Base-by-base conservation (phyloP, 1,284 basidiomycete genomes). In the Pseudozyma pruni region DNA sequence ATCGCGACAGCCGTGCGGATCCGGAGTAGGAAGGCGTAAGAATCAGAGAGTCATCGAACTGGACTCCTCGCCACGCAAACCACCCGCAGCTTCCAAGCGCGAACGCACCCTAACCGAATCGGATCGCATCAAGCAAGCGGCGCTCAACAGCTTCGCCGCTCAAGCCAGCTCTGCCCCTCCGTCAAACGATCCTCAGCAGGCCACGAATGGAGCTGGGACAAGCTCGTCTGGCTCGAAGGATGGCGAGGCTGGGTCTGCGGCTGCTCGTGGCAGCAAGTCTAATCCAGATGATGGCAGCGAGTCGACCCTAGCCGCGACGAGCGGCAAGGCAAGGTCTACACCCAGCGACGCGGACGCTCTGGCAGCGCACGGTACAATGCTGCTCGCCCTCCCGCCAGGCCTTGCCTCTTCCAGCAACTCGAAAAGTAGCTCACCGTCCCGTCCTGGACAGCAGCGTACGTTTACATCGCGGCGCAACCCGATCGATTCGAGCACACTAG, bases 61-160 rank as follows among this genome's bases (percentile, higher is more conserved):
- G 1, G 58, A 74, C 25, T 23, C 40, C 9, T 63, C 57, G 22
- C 57, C 58, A 10, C 56, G 49, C 11, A 61, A 67, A 41, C 52
- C 53, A 5, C 11, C n/a, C 3, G 40, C 33, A 13, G 19, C 31
- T 9, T 19, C 42, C 20, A 43, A 8, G 7, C 48, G 50, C 11
- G 51, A 58, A 32, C 32, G 48, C 7, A 52, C 49, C 14, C 33
- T 72, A 13, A 62, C 61, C 11, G 71, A 73, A 4, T 67, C 74
- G 41, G 67, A 74, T 41, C 39, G 45, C 11, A 68, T 75, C 62
- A 74, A 71, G 29, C 54, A 62, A 13, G 71, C 74, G 2, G 74
- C 67, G 1, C 42, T 62, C 10, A 34, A 69, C 20, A 41, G 25
- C 8, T n/a, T 23, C 10, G 59, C 34, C n/a, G 25, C 5, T 13